Evolutionary conservation across 768 basidiomycete genomes (phyloP), one percentile per base, ranked within the genome.

Genomic region (Russula sp.): DNA sequence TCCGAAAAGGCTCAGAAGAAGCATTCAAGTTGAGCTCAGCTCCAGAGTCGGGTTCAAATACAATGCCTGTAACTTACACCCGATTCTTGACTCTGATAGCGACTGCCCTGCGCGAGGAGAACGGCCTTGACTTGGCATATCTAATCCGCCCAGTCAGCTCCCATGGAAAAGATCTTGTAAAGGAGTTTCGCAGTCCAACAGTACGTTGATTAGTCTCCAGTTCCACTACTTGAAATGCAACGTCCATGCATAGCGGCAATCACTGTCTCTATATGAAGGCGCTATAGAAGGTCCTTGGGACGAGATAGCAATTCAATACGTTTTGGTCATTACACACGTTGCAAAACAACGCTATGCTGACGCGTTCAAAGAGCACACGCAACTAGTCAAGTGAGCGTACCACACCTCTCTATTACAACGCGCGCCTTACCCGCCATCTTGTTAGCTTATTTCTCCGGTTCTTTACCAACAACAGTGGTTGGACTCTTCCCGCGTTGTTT

Each of bases 401-500:
- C 32, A 34, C 16, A 32, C 10, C 32, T 51, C 39, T 52, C 55
- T 6, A 14, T 14, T 20, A 3, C 42, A 37, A 27, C 39, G n/a
- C 49, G 34, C 11, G 9, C 39, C 47, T 61, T 32, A 45, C 47
- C n/a, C 14, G 45, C 52, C 40, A 64, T 50, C 50, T 56, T 64
- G 18, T 34, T 1, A 91, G 89, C 14, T 73, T 84, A 3, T 93
- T 94, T 75, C 82, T 87, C 56, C 83, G 88, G 37, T 94, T 84
- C 75, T 88, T 95, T 65, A 79, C 81, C n/a, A 83, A 82, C 62
- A 89, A 91, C 70, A 85, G 85, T 27, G 87, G 91, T 1, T 98
- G 94, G 94, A 88, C 88, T 34, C 74, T 98, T 3, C 90, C 87
- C 20, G 87, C 87, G 0, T 73, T 98, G 35, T 96, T 93, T 71